These are phyloP conservation scores for Phylloporus scabripes DNA, from an alignment of 768 basidiomycete species.

Conservation along the genomic window DNA sequence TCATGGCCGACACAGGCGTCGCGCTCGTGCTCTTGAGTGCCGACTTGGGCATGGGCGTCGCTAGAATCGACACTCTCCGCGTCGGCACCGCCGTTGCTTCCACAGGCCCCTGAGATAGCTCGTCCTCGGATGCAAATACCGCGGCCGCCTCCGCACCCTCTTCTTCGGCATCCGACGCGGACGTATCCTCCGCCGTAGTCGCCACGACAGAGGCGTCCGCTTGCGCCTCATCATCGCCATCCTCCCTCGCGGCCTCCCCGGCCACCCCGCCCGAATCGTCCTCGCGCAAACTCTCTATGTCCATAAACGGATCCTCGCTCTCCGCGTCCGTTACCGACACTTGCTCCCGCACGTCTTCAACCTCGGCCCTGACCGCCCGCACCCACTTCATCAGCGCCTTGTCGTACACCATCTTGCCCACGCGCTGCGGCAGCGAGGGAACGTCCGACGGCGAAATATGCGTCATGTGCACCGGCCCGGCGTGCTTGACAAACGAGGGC, in stretches of 20 bases:
- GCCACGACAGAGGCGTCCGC: slow-evolving; percentile 56
- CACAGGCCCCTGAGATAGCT: slow-evolving; percentile 9
- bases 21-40: slow-evolving; percentile 40
- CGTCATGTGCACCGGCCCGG: slow-evolving; percentile 71
- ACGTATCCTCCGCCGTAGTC: slow-evolving; percentile 44
- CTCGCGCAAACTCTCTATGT: slow-evolving; percentile 81
- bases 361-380: slow-evolving; percentile 33
- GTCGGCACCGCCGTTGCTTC: slow-evolving; percentile 20
- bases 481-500: slow-evolving; percentile 80
- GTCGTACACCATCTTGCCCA: slow-evolving; percentile 89
- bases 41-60: slow-evolving; percentile 34
- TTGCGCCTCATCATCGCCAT: too few species aligned
- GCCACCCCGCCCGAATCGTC: slow-evolving; percentile 40
- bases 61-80: slow-evolving; percentile 8
- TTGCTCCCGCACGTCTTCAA: slow-evolving; percentile 29
- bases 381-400: slow-evolving; percentile 82
- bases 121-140: slow-evolving; percentile 37
- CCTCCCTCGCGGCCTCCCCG: slow-evolving; percentile 26
- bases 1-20: slow-evolving; percentile 58
- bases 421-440: slow-evolving; percentile 64
- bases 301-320: slow-evolving; percentile 88
- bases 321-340: slow-evolving; percentile 36
- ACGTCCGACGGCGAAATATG: slow-evolving; percentile 80
- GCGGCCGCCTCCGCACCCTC: slow-evolving; percentile 13
- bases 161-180: slow-evolving; percentile 30